These are phyloP conservation scores for Globisporangium irregulare DNA, from an alignment of 352 stramenopile genomes.

Conservation along the genomic window DNA sequence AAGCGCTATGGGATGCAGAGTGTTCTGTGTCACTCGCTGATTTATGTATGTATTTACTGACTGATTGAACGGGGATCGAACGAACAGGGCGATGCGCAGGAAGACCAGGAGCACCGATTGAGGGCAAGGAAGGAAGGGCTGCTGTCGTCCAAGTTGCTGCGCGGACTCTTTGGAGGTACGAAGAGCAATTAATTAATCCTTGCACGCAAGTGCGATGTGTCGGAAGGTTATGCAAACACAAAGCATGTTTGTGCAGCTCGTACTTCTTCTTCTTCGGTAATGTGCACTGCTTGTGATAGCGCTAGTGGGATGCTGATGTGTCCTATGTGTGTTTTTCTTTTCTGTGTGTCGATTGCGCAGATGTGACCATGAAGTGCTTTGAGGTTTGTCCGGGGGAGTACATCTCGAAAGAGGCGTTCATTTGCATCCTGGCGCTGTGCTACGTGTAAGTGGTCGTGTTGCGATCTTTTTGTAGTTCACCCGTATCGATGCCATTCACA, in stretches of 20 bases:
- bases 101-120: conserved; percentile 61
- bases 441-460: conserved; percentile 54
- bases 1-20: neutral
- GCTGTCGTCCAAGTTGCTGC: conserved; percentile 72
- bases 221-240: neutral
- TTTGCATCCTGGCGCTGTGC: conserved; percentile 62
- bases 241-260: neutral
- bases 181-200: neutral
- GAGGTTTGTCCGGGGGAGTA: conserved; percentile 47
- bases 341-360: conserved; percentile 22
- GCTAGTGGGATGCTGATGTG: neutral
- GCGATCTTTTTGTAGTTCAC: neutral
- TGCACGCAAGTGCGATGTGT: neutral
- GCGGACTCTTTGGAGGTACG: conserved; percentile 69
- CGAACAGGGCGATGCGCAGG: conserved; percentile 59
- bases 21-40: neutral
- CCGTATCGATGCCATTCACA: neutral
- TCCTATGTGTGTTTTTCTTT: neutral
- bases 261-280: neutral
- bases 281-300: neutral
- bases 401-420: conserved; percentile 73
- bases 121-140: conserved; percentile 69
- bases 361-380: conserved; percentile 64
- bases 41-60: neutral
- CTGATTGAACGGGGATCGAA: neutral